Evolutionary conservation across 176 grass and related monocot genomes (phyloP).

Genomic region (Phoenix dactylifera): DNA sequence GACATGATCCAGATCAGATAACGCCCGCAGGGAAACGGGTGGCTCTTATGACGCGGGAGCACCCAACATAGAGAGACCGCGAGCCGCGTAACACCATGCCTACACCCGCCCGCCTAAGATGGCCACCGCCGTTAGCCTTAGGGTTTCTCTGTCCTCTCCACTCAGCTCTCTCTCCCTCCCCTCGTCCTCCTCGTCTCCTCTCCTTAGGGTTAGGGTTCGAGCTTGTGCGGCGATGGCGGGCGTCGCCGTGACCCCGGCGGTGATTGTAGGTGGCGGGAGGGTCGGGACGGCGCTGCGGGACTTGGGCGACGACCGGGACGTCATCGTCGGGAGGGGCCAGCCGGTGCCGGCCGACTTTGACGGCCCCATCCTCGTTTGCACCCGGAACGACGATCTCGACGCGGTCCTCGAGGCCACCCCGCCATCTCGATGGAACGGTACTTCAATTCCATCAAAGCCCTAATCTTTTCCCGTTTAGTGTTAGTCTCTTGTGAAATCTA

Average conservation of each 20-base stretch:
- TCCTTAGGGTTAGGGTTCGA: slow-evolving; percentile 13
- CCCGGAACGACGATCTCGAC: slow-evolving; percentile 93
- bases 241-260: slow-evolving; percentile 43
- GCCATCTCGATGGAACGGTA: slow-evolving; percentile 69
- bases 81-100: slow-evolving; percentile 32
- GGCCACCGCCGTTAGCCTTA: slow-evolving; percentile 21
- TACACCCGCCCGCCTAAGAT: neutral
- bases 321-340: slow-evolving; percentile 57
- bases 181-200: slow-evolving; percentile 14
- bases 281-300: slow-evolving; percentile 54
- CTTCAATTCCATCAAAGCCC: neutral
- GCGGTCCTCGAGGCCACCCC: slow-evolving; percentile 75
- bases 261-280: slow-evolving; percentile 75
- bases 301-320: slow-evolving; percentile 46
- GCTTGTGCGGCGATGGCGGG: slow-evolving; percentile 24
- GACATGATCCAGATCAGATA: slow-evolving; percentile 30
- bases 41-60: slow-evolving; percentile 42
- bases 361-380: slow-evolving; percentile 74
- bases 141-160: slow-evolving; percentile 21
- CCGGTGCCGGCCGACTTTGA: slow-evolving; percentile 40
- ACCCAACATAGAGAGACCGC: neutral
- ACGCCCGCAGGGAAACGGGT: slow-evolving; percentile 29
- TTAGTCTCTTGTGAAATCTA: too few relatives aligned
- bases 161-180: slow-evolving; percentile 19
- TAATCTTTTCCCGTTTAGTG: neutral